Conservation (phyloP, 768 basidiomycete species). For the Lactarius hengduanensis region DNA sequence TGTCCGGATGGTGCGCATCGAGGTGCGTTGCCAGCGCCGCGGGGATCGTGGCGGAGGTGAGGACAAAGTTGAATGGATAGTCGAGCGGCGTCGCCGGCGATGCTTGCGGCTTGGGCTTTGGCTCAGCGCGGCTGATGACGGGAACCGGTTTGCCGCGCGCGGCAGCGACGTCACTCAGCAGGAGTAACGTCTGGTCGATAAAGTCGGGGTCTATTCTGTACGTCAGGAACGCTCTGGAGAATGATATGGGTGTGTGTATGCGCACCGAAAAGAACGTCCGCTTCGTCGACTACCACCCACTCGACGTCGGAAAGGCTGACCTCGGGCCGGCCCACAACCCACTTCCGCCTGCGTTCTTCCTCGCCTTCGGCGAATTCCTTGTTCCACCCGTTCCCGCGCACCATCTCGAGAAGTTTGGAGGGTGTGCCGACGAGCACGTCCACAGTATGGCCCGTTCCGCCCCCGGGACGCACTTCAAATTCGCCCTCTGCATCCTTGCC, state of each 20-base stretch:
- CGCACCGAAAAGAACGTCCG: slow-evolving; percentile 85
- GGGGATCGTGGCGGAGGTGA: slow-evolving; percentile 88
- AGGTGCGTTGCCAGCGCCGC: slow-evolving; percentile 67
- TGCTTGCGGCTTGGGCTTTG: slow-evolving; percentile 2
- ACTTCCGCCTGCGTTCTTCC: slow-evolving; percentile 37
- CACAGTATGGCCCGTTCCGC: slow-evolving; percentile 36
- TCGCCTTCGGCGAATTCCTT: slow-evolving; percentile 36
- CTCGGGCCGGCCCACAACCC: slow-evolving; percentile 49
- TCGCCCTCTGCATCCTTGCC: slow-evolving; percentile 29
- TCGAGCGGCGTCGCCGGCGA: slow-evolving; percentile 36
- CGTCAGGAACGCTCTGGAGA: slow-evolving; percentile 4
- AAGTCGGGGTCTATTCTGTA: slow-evolving; percentile 71
- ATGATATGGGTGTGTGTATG: slow-evolving; percentile 12
- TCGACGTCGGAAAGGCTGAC: slow-evolving; percentile 70
- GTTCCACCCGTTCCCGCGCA: slow-evolving; percentile 55
- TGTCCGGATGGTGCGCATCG: slow-evolving; percentile 54
- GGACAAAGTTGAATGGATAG: slow-evolving; percentile 78
- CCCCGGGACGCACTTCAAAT: slow-evolving; percentile 29
- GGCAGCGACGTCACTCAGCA: slow-evolving; percentile 68
- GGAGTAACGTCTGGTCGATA: slow-evolving; percentile 62
- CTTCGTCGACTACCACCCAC: slow-evolving; percentile 91
- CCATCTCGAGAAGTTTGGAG: slow-evolving; percentile 60
- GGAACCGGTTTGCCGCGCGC: slow-evolving; percentile 54
- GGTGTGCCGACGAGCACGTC: slow-evolving; percentile 68
- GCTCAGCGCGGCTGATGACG: neutral